Conservation (phyloP, 306 rosid species). For the Prinsepia uniflora region DNA sequence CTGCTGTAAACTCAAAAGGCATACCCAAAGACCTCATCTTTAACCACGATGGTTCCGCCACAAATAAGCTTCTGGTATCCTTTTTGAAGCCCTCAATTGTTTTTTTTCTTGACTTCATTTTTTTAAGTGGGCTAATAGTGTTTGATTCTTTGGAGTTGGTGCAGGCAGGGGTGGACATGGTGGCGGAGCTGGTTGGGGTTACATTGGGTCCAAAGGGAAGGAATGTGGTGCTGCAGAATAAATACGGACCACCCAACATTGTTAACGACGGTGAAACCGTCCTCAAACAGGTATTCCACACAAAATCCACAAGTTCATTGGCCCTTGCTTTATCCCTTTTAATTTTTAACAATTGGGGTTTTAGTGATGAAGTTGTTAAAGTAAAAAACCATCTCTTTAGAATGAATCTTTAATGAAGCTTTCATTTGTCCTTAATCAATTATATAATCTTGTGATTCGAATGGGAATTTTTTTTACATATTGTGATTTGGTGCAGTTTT, state of each 20-base stretch:
- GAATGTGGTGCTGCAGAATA: constrained; percentile 80
- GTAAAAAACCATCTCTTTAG: too few species aligned
- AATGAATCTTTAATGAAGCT: too few species aligned
- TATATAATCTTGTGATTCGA: background rate
- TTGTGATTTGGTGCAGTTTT: background rate
- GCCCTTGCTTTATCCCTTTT: background rate
- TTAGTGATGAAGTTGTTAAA: background rate
- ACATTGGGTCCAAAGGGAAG: constrained; percentile 95
- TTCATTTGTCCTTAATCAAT: too few species aligned
- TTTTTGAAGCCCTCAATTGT: background rate
- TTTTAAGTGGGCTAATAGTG: constrained; percentile 4
- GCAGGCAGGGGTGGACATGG: constrained; percentile 82
- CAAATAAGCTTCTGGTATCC: constrained; percentile 69
- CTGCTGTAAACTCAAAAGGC: constrained; percentile 41
- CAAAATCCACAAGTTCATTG: background rate
- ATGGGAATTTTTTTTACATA: background rate
- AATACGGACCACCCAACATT: constrained; percentile 91
- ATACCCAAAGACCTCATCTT: constrained; percentile 68
- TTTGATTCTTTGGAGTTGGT: constrained; percentile 25
- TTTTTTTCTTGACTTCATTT: constrained; percentile 15
- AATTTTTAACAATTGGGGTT: background rate
- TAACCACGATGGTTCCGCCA: constrained; percentile 65
- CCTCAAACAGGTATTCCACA: constrained; percentile 60
- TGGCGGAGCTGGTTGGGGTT: constrained; percentile 83
- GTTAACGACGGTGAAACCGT: constrained; percentile 95